A percentile compares a stretch with the other conserved stretches of the same genome.
phyloP scores from a whole-genome alignment of 768 basidiomycete species.

The Exsudoporus frostii region DNA sequence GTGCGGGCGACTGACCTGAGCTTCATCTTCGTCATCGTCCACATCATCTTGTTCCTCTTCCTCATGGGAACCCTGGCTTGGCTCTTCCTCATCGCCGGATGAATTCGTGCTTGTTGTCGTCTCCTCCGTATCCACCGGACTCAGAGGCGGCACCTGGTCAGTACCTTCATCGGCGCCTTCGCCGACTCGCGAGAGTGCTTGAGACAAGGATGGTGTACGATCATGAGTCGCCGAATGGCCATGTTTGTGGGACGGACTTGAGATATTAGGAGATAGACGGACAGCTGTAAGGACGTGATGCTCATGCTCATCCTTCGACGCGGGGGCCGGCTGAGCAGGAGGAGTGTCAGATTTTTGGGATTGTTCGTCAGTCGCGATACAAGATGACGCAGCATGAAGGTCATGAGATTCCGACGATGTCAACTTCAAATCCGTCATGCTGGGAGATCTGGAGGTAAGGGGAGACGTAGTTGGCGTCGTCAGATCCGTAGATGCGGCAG shows the following conservation, averaged over 20 bases:
- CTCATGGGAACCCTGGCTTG: conserved; percentile 5
- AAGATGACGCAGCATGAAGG: neutral
- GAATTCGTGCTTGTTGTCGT: conserved; percentile 6
- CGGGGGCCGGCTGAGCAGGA: neutral
- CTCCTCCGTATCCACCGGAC: conserved; percentile 12
- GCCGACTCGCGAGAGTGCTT: conserved; percentile 5
- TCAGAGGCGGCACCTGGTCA: conserved; percentile 1
- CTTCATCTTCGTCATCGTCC: conserved; percentile 18
- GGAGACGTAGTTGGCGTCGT: conserved; percentile 22
- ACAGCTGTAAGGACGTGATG: conserved; percentile 26
- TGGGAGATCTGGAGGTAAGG: conserved; percentile 20
- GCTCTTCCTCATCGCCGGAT: conserved; percentile 11
- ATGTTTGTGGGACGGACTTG: conserved; percentile 7
- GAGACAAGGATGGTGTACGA: neutral
- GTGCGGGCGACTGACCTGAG: conserved; percentile 14
- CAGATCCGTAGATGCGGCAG: conserved; percentile 13
- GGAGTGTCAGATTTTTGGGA: neutral
- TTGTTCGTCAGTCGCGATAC: neutral
- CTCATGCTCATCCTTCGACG: conserved; percentile 14
- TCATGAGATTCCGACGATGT: neutral
- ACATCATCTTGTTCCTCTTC: conserved; percentile 16
- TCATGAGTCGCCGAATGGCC: neutral
- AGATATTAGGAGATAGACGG: conserved; percentile 20
- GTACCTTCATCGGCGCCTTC: neutral
- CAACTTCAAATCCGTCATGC: conserved; percentile 14